A percentile compares a stretch with the other conserved stretches of the same genome.
phyloP scores from a whole-genome alignment of 129 eudicot species.

The Flaveria trinervia region DNA sequence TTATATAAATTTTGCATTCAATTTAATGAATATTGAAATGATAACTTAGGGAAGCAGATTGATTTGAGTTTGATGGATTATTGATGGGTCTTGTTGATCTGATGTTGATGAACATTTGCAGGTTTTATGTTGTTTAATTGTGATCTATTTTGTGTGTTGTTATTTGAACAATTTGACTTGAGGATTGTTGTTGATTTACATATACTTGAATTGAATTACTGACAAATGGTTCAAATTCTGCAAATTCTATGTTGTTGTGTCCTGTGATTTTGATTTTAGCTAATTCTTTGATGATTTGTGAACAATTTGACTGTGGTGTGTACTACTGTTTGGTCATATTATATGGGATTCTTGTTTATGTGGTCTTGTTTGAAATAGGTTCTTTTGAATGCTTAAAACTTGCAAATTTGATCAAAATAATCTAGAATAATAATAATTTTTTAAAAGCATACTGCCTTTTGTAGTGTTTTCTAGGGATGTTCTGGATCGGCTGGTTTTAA shows the following conservation, averaged over 20 bases:
- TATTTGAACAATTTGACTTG: neutral
- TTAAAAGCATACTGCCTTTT: neutral
- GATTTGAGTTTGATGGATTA: neutral
- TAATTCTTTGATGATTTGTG: neutral
- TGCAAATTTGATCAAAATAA: too few relatives aligned
- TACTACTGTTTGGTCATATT: too few relatives aligned
- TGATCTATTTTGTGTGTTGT: neutral
- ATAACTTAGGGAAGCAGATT: neutral
- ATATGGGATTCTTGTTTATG: too few relatives aligned
- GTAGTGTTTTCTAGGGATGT: neutral
- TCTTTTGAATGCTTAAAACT: neutral
- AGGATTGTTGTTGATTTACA: neutral
- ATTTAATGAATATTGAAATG: neutral
- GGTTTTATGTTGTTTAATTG: neutral
- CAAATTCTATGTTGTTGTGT: neutral
- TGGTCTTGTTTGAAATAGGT: neutral
- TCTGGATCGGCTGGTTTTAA: neutral
- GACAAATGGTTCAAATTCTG: neutral
- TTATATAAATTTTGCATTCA: neutral
- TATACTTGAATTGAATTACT: neutral
- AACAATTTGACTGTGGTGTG: neutral
- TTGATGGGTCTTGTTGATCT: constrained; percentile 4
- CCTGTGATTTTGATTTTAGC: neutral
- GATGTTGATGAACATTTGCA: constrained; percentile 13
- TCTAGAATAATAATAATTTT: neutral